A percentile compares a stretch with the other conserved stretches of the same genome.
These are phyloP conservation scores for Coprinellus micaceus DNA, from an alignment of 768 basidiomycete species.

Conservation along the genomic window DNA sequence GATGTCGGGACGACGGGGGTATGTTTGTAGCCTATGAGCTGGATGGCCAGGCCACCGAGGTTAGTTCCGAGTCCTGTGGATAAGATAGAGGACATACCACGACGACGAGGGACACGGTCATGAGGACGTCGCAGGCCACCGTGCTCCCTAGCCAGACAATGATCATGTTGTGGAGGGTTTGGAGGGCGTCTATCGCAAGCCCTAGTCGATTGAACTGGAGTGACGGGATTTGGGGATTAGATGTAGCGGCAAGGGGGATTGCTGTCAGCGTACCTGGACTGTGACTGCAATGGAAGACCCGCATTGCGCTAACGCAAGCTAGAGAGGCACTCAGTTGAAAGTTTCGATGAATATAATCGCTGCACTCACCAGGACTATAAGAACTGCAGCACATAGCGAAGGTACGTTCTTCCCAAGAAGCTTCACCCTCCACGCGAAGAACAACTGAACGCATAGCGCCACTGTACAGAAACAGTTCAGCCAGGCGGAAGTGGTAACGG, in stretches of 20 bases:
- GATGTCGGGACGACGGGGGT: not conserved
- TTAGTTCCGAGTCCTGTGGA: too few relatives aligned
- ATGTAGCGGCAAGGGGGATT: not conserved
- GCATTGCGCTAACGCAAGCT: not conserved
- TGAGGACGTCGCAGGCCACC: not conserved
- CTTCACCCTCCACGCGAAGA: not conserved
- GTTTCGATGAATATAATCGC: too few relatives aligned
- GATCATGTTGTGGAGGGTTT: not conserved
- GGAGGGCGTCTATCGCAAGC: not conserved
- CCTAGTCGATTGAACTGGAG: not conserved
- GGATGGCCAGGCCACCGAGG: not conserved
- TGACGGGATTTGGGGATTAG: not conserved
- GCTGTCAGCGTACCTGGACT: not conserved
- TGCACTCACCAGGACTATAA: not conserved
- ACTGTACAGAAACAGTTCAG: too few relatives aligned
- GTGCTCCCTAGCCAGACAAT: constrained; percentile 1
- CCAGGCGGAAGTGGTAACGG: too few relatives aligned
- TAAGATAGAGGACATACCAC: not conserved
- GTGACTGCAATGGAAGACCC: not conserved
- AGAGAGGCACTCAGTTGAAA: not conserved
- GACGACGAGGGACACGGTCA: not conserved
- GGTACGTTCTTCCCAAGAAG: not conserved
- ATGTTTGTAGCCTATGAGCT: constrained; percentile 5
- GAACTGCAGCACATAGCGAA: not conserved
- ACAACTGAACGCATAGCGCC: not conserved